These are phyloP conservation scores for Magnolia kwangsiensis DNA, from an alignment of 164 flowering plant species.

Conservation along the genomic window DNA sequence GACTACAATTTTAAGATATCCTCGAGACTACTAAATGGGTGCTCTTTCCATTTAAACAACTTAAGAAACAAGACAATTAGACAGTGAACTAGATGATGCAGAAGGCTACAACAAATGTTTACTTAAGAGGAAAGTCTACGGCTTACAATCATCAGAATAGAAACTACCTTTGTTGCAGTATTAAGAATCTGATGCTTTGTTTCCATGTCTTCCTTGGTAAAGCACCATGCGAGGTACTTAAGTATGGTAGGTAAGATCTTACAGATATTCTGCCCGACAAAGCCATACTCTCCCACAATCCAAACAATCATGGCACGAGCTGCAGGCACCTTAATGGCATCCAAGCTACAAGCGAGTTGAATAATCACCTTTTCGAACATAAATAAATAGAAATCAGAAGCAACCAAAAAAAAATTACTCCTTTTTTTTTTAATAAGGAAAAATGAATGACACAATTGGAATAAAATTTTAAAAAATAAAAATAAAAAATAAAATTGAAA, in stretches of 20 bases:
- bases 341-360: slow-evolving; percentile 74
- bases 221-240: slow-evolving; percentile 73
- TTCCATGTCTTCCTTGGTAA: slow-evolving; percentile 66
- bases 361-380: slow-evolving; percentile 56
- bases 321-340: slow-evolving; percentile 70
- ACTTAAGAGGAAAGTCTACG: neutral
- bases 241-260: slow-evolving; percentile 54
- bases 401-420: neutral
- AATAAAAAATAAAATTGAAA: no score
- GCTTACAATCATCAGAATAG: neutral
- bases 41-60: no score
- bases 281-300: slow-evolving; percentile 85
- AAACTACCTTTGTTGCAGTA: slow-evolving; percentile 64
- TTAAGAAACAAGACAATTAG: no score
- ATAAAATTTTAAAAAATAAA: no score
- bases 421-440: no score
- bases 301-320: slow-evolving; percentile 89
- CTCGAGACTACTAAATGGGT: no score
- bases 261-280: slow-evolving; percentile 58
- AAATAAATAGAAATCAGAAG: slow-evolving; percentile 7
- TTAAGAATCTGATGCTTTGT: slow-evolving; percentile 88
- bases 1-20: no score
- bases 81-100: no score
- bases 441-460: no score
- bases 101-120: neutral